Evolutionary conservation across 192 early-diverging fungal species (phyloP).

Genomic region (Coemansia sp.): DNA sequence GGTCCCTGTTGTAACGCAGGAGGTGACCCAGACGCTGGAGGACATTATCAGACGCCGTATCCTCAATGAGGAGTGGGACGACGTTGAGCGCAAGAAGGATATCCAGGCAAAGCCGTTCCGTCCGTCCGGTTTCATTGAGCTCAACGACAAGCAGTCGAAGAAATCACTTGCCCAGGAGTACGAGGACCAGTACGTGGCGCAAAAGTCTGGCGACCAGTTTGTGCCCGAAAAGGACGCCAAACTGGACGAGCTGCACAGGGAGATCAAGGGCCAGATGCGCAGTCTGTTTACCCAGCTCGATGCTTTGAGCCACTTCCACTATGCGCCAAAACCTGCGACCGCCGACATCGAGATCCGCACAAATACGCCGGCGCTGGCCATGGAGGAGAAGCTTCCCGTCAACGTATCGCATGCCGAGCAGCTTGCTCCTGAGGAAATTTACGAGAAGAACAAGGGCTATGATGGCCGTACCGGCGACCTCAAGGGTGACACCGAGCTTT

Average conservation of each 20-base stretch:
- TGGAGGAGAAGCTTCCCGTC: conserved; percentile 95
- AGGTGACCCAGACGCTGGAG: conserved; percentile 82
- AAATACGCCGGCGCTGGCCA: conserved; percentile 80
- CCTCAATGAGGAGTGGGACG: conserved; percentile 85
- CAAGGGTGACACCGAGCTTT: conserved; percentile 79
- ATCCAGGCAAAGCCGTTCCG: conserved; percentile 68
- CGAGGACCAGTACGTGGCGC: conserved; percentile 83
- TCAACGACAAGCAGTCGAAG: conserved; percentile 82
- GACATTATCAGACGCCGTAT: conserved; percentile 94
- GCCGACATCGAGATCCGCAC: conserved; percentile 76
- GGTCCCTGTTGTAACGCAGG: conserved; percentile 92
- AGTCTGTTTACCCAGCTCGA: conserved; percentile 84
- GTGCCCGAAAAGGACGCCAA: conserved; percentile 64
- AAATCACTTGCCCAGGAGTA: conserved; percentile 91
- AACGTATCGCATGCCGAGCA: conserved; percentile 78
- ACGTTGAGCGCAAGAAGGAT: conserved; percentile 89
- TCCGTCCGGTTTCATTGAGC: conserved; percentile 73
- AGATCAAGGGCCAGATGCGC: conserved; percentile 76
- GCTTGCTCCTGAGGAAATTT: conserved; percentile 89
- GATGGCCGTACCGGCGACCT: conserved; percentile 57
- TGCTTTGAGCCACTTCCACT: conserved; percentile 93
- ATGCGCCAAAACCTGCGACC: conserved; percentile 77
- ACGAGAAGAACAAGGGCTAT: conserved; percentile 66
- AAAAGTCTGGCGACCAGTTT: conserved; percentile 54
- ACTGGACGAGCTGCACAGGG: conserved; percentile 80